phyloP scores from a whole-genome alignment of 163 green algal genomes.

The Picocystis sp. region DNA sequence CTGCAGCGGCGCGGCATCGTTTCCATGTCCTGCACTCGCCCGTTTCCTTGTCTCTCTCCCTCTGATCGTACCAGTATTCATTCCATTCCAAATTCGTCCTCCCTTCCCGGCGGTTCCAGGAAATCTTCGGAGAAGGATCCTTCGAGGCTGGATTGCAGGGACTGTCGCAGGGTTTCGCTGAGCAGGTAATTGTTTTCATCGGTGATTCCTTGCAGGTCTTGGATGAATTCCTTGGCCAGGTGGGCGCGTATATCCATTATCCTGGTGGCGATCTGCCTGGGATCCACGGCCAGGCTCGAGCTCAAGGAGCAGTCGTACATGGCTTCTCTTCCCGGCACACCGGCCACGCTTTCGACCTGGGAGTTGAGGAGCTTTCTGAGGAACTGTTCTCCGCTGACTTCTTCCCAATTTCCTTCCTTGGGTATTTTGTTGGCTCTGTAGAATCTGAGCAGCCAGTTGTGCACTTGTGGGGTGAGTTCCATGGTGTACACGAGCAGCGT shows the following conservation, averaged over 20 bases:
- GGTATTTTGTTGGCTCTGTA: constrained; percentile 5
- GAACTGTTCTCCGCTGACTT: constrained; percentile 70
- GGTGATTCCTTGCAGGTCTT: constrained; percentile 49
- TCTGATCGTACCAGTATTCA: too few species aligned
- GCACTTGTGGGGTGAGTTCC: constrained; percentile 61
- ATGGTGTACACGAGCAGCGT: constrained; percentile 65
- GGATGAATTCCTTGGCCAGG: constrained; percentile 57
- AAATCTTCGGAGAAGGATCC: constrained; percentile 10
- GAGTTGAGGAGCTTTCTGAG: constrained; percentile 55
- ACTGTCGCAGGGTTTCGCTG: constrained; percentile 39
- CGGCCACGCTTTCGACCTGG: constrained; percentile 21
- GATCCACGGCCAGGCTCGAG: constrained; percentile 39
- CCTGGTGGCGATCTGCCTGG: constrained; percentile 57
- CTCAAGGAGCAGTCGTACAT: constrained; percentile 40
- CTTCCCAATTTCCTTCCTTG: constrained; percentile 58
- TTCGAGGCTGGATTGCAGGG: constrained; percentile 14
- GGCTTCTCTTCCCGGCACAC: constrained; percentile 32
- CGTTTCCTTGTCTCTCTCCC: too few species aligned
- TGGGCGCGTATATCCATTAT: constrained; percentile 63
- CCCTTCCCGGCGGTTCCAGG: too few species aligned
- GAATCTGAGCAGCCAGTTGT: constrained; percentile 49
- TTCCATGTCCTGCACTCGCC: too few species aligned
- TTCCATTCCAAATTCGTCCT: too few species aligned
- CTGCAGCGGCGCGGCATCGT: too few species aligned
- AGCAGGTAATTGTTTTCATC: constrained; percentile 73